phyloP scores from a whole-genome alignment of 225 moss, liverwort and hornwort species.

The Physcomitrium patens region DNA sequence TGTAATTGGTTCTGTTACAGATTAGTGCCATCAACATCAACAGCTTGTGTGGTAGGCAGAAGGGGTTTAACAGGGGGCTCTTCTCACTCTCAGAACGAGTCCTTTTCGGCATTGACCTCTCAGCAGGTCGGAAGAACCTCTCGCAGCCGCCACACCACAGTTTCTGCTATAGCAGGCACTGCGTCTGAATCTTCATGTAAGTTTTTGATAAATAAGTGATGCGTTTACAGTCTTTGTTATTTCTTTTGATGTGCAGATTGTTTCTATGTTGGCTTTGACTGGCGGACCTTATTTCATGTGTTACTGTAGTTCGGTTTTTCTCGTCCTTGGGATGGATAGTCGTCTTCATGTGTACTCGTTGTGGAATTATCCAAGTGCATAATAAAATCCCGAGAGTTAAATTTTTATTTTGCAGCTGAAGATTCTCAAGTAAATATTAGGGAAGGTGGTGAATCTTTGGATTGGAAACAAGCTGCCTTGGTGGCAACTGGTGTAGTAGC shows the following conservation, averaged over 20 bases:
- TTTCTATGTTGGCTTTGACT: background rate
- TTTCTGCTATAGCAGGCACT: slow-evolving; percentile 34
- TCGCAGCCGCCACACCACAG: slow-evolving; percentile 33
- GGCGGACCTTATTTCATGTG: background rate
- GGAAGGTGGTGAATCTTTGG: slow-evolving; percentile 19
- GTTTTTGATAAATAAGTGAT: background rate
- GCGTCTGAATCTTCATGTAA: slow-evolving; percentile 32
- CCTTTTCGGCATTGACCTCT: slow-evolving; percentile 30
- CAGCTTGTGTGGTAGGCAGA: slow-evolving; percentile 32
- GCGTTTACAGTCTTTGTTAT: background rate
- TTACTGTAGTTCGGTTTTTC: background rate
- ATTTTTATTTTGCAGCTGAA: slow-evolving; percentile 32
- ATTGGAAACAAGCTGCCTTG: slow-evolving; percentile 57
- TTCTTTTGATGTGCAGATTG: background rate
- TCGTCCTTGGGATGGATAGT: background rate
- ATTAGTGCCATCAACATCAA: slow-evolving; percentile 26
- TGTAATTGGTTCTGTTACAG: slow-evolving; percentile 28
- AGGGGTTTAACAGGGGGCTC: slow-evolving; percentile 33
- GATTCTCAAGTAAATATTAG: slow-evolving; percentile 19
- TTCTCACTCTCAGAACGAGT: slow-evolving; percentile 28
- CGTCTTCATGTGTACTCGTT: background rate
- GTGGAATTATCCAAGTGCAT: background rate
- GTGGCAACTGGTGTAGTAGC: slow-evolving; percentile 49
- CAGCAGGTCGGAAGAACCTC: slow-evolving; percentile 38
- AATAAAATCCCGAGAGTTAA: slow-evolving; percentile 17